phyloP scores from a whole-genome alignment of 345 rosid species.

The Bruguiera parviflora region DNA sequence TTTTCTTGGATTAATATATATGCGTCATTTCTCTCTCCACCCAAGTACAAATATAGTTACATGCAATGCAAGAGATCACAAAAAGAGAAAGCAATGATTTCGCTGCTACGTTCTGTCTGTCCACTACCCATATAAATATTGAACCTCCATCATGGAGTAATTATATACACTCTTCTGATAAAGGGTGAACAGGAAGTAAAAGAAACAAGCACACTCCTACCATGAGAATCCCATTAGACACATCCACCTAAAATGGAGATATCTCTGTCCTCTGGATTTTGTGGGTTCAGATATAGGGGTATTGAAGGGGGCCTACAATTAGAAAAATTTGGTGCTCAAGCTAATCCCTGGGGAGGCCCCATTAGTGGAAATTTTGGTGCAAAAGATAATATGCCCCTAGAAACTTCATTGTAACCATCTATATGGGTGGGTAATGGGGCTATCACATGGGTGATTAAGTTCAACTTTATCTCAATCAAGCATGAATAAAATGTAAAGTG shows the following conservation, averaged over 20 bases:
- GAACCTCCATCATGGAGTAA: constrained; percentile 56
- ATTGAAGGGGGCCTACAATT: constrained; percentile 35
- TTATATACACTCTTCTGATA: constrained; percentile 28
- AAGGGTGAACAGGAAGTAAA: constrained; percentile 28
- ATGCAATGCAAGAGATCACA: constrained; percentile 50
- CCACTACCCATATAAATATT: constrained; percentile 25
- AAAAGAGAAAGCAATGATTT: constrained; percentile 34
- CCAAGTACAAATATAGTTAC: constrained; percentile 27
- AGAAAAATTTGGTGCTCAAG: constrained; percentile 44
- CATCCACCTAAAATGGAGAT: constrained; percentile 43
- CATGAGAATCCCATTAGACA: constrained; percentile 30
- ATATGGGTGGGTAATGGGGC: constrained; percentile 30
- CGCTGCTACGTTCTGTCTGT: constrained; percentile 29
- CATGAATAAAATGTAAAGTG: constrained; percentile 25
- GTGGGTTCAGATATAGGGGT: constrained; percentile 42
- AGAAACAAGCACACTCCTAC: constrained; percentile 22
- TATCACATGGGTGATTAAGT: constrained; percentile 41
- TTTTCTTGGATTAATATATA: background rate
- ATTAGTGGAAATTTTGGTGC: constrained; percentile 41
- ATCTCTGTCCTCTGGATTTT: constrained; percentile 57
- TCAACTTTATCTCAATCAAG: constrained; percentile 31
- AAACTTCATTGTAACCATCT: constrained; percentile 31
- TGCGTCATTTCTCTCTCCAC: constrained; percentile 9
- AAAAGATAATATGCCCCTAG: constrained; percentile 32
- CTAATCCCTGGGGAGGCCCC: constrained; percentile 39